These are phyloP conservation scores for Podospora bellae-mahoneyi DNA, from an alignment of 495 filamentous ascomycete species.

Conservation along the genomic window DNA sequence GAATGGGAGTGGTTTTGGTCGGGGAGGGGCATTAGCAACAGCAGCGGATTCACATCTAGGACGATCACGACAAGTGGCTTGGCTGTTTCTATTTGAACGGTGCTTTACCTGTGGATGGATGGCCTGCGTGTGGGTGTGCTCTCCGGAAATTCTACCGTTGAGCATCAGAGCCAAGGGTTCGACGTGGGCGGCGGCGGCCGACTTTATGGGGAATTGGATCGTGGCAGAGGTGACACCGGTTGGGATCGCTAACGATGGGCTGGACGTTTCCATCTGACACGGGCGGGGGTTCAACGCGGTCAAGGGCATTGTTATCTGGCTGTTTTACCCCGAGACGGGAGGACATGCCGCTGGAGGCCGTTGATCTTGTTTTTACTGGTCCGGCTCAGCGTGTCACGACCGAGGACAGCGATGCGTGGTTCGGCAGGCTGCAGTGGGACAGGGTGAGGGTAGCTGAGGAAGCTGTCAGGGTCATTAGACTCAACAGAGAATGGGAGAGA, in stretches of 20 bases:
- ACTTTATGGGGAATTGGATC: constrained; percentile 51
- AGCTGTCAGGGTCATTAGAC: constrained; percentile 17
- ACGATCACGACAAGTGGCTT: constrained; percentile 38
- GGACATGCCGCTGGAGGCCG: constrained; percentile 46
- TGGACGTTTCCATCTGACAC: constrained; percentile 51
- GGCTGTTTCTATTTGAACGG: constrained; percentile 44
- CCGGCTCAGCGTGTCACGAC: neutral
- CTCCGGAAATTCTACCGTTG: constrained; percentile 65
- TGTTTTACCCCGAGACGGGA: constrained; percentile 62
- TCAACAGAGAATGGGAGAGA: neutral
- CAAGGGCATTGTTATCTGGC: constrained; percentile 61
- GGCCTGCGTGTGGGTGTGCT: constrained; percentile 47
- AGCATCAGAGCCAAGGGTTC: constrained; percentile 62
- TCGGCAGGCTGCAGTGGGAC: constrained; percentile 26
- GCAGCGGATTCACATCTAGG: constrained; percentile 31
- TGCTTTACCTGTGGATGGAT: constrained; percentile 42
- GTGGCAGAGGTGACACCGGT: constrained; percentile 51
- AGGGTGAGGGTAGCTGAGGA: constrained; percentile 24
- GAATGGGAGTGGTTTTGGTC: constrained; percentile 42
- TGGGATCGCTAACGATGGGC: constrained; percentile 42
- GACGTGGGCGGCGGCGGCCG: constrained; percentile 61
- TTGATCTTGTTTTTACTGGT: constrained; percentile 45
- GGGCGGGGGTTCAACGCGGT: constrained; percentile 52
- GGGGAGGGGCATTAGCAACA: constrained; percentile 37
- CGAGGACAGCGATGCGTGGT: constrained; percentile 1